Conservation (phyloP, 2,329 filamentous ascomycete genomes). For the Nothophaeocryptopus gaeumannii region DNA sequence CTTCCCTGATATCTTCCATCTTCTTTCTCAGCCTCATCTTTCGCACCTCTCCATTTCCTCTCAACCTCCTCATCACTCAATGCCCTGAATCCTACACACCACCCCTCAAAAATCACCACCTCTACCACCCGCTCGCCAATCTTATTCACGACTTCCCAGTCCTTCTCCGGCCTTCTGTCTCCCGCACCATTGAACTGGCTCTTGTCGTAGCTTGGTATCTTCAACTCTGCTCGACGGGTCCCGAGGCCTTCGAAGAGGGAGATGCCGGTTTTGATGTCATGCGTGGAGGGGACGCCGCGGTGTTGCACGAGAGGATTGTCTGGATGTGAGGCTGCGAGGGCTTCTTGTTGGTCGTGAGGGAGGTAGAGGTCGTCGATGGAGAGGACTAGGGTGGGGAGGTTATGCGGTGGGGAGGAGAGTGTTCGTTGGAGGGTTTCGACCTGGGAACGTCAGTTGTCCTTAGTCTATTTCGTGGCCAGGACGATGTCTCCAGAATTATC, state of each 20-base stretch:
- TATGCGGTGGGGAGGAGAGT: constrained; percentile 57
- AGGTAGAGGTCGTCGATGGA: constrained; percentile 92
- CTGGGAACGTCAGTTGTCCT: constrained; percentile 31
- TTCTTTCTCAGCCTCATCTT: constrained; percentile 46
- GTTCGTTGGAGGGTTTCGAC: constrained; percentile 62
- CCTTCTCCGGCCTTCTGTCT: constrained; percentile 62
- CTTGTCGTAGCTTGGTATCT: constrained; percentile 80
- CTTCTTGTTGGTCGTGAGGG: constrained; percentile 63
- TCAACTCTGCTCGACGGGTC: constrained; percentile 49
- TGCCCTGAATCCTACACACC: constrained; percentile 81
- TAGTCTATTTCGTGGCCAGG: not conserved
- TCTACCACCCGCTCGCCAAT: constrained; percentile 49
- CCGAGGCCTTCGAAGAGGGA: constrained; percentile 62
- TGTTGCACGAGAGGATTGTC: constrained; percentile 75
- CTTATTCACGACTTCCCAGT: constrained; percentile 61
- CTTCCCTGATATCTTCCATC: constrained; percentile 45
- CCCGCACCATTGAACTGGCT: constrained; percentile 71
- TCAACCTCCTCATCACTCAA: constrained; percentile 55
- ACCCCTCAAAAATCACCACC: constrained; percentile 82
- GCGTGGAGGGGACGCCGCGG: constrained; percentile 78
- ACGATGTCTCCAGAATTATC: too few species aligned
- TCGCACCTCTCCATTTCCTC: constrained; percentile 53
- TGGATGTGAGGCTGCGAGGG: constrained; percentile 63
- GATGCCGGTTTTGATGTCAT: constrained; percentile 67
- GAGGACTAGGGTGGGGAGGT: constrained; percentile 65